These are phyloP conservation scores for Diplocarpon mali DNA, from an alignment of 2,329 filamentous ascomycete genomes.

Conservation along the genomic window DNA sequence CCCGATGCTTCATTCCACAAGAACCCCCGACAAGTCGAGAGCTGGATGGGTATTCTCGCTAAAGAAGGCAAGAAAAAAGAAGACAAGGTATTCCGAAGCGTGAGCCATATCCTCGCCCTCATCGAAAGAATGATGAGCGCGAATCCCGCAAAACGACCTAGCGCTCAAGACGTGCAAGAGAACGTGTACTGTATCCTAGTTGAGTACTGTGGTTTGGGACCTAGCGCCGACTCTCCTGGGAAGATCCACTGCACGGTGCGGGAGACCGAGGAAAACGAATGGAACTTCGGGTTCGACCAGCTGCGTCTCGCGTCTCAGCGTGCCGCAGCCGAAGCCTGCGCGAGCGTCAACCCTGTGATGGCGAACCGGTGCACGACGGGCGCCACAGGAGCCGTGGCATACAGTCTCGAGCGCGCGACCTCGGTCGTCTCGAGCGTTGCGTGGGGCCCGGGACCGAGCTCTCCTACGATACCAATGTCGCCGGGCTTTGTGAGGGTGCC, in stretches of 20 bases:
- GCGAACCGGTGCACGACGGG: slow-evolving; percentile 9
- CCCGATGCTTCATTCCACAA: slow-evolving; percentile 60
- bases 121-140: slow-evolving; percentile 43
- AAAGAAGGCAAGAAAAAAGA: slow-evolving; percentile 41
- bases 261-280: slow-evolving; percentile 11
- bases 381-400: slow-evolving; percentile 16
- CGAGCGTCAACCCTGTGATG: slow-evolving; percentile 14
- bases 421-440: slow-evolving; percentile 7
- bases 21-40: slow-evolving; percentile 56
- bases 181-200: slow-evolving; percentile 42
- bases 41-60: slow-evolving; percentile 53
- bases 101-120: slow-evolving; percentile 41
- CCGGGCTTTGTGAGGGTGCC: background rate
- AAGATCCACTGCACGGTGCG: slow-evolving; percentile 21
- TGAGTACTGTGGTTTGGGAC: slow-evolving; percentile 17
- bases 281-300: slow-evolving; percentile 22
- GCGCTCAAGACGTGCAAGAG: slow-evolving; percentile 40
- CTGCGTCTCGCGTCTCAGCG: slow-evolving; percentile 23
- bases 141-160: slow-evolving; percentile 41
- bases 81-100: slow-evolving; percentile 38
- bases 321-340: slow-evolving; percentile 25
- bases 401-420: slow-evolving; percentile 17
- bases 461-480: background rate
- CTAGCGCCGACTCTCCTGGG: slow-evolving; percentile 2
- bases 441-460: slow-evolving; percentile 2